phyloP scores from a whole-genome alignment of 2,329 filamentous ascomycete genomes.

The Neopestalotiopsis rosae region DNA sequence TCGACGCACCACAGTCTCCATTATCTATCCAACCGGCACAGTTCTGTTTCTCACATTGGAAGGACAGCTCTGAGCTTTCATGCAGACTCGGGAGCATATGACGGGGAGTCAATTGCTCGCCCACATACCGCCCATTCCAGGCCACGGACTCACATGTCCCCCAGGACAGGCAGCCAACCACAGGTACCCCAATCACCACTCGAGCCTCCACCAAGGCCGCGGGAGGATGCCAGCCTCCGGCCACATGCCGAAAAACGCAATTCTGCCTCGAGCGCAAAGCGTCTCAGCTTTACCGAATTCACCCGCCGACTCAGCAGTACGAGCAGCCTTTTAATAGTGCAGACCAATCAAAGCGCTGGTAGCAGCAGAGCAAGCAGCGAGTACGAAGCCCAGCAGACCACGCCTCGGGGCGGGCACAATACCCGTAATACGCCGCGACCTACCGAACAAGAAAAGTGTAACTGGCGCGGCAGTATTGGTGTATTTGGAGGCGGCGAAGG shows the following conservation, averaged over 20 bases:
- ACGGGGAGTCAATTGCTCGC: slow-evolving; percentile 42
- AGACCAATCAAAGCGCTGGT: slow-evolving; percentile 57
- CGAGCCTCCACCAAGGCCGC: slow-evolving; percentile 30
- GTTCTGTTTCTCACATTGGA: slow-evolving; percentile 40
- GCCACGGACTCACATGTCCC: slow-evolving; percentile 47
- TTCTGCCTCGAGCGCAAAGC: slow-evolving; percentile 60
- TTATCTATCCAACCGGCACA: slow-evolving; percentile 54
- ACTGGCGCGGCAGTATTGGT: slow-evolving; percentile 62
- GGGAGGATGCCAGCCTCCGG: slow-evolving; percentile 40
- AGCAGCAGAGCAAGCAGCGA: slow-evolving; percentile 57
- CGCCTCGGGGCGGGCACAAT: slow-evolving; percentile 36
- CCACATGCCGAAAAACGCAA: slow-evolving; percentile 51
- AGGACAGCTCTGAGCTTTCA: slow-evolving; percentile 34
- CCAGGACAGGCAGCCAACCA: slow-evolving; percentile 55
- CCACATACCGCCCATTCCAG: slow-evolving; percentile 62
- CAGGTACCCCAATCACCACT: slow-evolving; percentile 41
- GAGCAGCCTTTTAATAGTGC: slow-evolving; percentile 63
- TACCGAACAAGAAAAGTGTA: slow-evolving; percentile 51
- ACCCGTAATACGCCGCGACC: slow-evolving; percentile 23
- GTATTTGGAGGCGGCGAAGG: slow-evolving; percentile 55
- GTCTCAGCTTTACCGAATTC: slow-evolving; percentile 66
- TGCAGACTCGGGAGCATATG: slow-evolving; percentile 30
- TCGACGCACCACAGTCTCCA: slow-evolving; percentile 55
- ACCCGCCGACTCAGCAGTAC: slow-evolving; percentile 65
- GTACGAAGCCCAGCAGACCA: slow-evolving; percentile 44